A percentile compares a stretch with the other conserved stretches of the same genome.
Conservation (phyloP, 306 rosid species). For the Castanea sativa region DNA sequence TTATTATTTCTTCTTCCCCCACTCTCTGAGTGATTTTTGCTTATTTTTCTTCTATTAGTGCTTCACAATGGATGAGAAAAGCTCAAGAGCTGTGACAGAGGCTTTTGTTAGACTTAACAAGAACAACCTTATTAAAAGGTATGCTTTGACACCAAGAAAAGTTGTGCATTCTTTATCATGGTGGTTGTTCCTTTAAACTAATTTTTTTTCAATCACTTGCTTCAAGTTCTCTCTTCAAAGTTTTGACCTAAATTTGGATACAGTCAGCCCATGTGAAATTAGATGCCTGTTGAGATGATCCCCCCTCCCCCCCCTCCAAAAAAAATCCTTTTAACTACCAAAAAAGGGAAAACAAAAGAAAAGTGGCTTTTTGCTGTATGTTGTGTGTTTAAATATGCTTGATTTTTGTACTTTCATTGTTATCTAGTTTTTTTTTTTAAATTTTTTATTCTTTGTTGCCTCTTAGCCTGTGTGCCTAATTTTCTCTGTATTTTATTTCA, state of each 20-base stretch:
- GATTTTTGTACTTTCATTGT: not conserved
- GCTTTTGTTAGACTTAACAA: conserved; percentile 83
- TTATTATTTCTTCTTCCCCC: not conserved
- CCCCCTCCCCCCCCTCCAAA: no score
- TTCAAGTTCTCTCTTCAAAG: not conserved
- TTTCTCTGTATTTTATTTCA: no score
- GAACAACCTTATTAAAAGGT: conserved; percentile 80
- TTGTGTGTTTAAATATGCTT: not conserved
- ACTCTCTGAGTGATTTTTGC: not conserved
- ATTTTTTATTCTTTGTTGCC: no score
- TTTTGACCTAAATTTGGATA: not conserved
- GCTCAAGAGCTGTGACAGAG: conserved; percentile 86
- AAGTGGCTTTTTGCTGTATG: not conserved
- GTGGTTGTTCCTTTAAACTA: conserved; percentile 10
- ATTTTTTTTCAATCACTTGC: not conserved
- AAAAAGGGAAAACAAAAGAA: no score
- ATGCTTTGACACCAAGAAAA: conserved; percentile 21
- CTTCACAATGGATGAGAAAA: conserved; percentile 92
- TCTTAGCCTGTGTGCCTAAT: no score
- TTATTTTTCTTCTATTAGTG: conserved; percentile 44
- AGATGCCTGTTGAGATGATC: not conserved
- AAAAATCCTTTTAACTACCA: no score
- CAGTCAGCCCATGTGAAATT: not conserved
- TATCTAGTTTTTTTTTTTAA: not conserved
- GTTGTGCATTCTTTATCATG: not conserved